These are phyloP conservation scores for Starmerella sirachaensis DNA, from an alignment of 805 yeast genomes.

Conservation along the genomic window DNA sequence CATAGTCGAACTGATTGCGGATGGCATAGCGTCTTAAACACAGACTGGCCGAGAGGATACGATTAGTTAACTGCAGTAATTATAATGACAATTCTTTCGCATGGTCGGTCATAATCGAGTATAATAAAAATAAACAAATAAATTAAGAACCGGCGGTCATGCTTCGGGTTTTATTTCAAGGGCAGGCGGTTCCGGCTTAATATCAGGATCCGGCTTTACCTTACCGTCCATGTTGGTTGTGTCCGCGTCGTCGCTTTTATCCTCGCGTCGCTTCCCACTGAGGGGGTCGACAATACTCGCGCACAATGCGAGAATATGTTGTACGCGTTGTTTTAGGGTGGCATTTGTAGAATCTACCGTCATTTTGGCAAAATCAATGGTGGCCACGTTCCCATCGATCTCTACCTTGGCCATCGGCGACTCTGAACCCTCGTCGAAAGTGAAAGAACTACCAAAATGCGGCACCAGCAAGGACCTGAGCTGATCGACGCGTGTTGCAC, in stretches of 20 bases:
- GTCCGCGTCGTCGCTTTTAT: not conserved
- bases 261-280: slow-evolving; percentile 12
- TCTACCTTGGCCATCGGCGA: slow-evolving; percentile 42
- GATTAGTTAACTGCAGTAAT: too few species aligned
- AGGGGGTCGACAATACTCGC: slow-evolving; percentile 75
- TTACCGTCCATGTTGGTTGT: not conserved
- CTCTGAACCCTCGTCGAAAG: slow-evolving; percentile 23
- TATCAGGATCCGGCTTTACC: slow-evolving; percentile 2
- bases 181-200: too few species aligned
- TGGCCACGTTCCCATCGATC: slow-evolving; percentile 67
- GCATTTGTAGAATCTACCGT: slow-evolving; percentile 61
- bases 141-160: not conserved
- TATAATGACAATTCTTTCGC: too few species aligned
- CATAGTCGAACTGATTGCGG: not conserved
- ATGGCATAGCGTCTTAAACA: too few species aligned
- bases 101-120: not conserved
- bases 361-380: slow-evolving; percentile 50
- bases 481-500: slow-evolving; percentile 35
- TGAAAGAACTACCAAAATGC: slow-evolving; percentile 76
- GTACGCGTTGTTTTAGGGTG: slow-evolving; percentile 70
- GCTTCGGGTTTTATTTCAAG: too few species aligned
- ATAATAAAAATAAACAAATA: not conserved
- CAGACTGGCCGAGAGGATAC: too few species aligned
- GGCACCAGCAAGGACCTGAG: slow-evolving; percentile 55
- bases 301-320: slow-evolving; percentile 67